Conservation (phyloP, 2,329 filamentous ascomycete genomes). For the Talaromyces sp. region DNA sequence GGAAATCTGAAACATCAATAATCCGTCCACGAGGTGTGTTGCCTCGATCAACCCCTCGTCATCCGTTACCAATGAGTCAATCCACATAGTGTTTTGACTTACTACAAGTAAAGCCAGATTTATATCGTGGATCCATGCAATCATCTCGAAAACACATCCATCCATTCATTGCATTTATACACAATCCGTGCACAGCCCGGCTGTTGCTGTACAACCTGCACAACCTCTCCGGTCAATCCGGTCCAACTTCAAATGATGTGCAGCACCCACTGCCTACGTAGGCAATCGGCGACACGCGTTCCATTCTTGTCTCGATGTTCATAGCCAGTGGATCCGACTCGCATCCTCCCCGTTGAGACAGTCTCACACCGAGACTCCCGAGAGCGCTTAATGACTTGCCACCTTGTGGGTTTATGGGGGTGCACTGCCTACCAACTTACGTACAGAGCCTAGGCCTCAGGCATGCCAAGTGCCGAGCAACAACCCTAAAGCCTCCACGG, state of each 20-base stretch:
- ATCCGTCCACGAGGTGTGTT: neutral
- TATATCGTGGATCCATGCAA: neutral
- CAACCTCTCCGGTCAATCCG: neutral
- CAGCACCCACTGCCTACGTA: neutral
- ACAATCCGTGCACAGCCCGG: neutral
- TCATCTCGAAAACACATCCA: neutral
- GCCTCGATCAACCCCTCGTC: neutral
- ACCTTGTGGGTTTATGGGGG: neutral
- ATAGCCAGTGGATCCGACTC: neutral
- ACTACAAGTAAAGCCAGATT: neutral
- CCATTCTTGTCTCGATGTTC: neutral
- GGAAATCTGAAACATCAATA: constrained; percentile 7
- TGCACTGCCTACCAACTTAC: constrained; percentile 2
- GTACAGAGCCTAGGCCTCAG: neutral
- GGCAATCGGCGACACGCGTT: neutral
- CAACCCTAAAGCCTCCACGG: neutral
- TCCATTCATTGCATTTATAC: neutral
- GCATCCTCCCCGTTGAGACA: neutral
- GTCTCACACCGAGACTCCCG: neutral
- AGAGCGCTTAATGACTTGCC: neutral
- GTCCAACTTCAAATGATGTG: neutral
- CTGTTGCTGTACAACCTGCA: neutral
- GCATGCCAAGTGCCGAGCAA: neutral
- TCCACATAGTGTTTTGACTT: too few species aligned
- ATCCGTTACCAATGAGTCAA: neutral